These are phyloP conservation scores for Chlorella sp. DNA, from an alignment of 139 green algal species.

Conservation along the genomic window DNA sequence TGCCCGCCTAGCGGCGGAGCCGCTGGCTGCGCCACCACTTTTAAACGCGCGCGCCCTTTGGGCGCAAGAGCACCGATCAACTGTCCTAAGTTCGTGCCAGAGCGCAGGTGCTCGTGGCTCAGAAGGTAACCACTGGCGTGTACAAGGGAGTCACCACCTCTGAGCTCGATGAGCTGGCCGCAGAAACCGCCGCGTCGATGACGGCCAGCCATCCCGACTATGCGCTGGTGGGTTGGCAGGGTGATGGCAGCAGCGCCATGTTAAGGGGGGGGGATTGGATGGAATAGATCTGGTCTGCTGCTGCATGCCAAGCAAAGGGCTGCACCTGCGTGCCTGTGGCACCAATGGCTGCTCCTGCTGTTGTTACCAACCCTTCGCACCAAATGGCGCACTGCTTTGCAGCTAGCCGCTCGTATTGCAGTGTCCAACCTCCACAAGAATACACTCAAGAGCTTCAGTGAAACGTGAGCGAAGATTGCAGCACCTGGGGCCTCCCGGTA, in stretches of 20 bases:
- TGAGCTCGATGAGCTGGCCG: constrained; percentile 98
- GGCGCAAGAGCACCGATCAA: too few species aligned
- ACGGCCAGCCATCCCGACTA: constrained; percentile 99
- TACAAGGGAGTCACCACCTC: constrained; percentile 97
- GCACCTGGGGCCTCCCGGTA: too few species aligned
- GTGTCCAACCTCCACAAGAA: constrained; percentile 99
- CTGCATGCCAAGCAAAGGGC: too few species aligned
- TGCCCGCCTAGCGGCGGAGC: too few species aligned
- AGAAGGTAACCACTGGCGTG: constrained; percentile 96
- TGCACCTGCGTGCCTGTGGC: too few species aligned
- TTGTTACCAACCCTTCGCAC: too few species aligned
- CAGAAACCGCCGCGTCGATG: constrained; percentile 98
- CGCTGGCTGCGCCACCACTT: too few species aligned
- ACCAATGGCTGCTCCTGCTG: too few species aligned
- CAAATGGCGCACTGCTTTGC: constrained; percentile 31
- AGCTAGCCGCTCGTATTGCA: constrained; percentile 97
- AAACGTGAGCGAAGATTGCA: constrained; percentile 93
- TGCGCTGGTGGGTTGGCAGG: constrained; percentile 74
- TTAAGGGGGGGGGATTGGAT: too few species aligned
- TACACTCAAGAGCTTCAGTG: constrained; percentile 96
- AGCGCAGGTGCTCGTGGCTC: constrained; percentile 92
- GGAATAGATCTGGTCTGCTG: too few species aligned
- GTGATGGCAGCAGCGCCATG: too few species aligned
- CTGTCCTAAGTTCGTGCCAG: background rate
- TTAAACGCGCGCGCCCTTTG: too few species aligned